Percentiles rank a stretch among this genome's conserved stretches.
These are phyloP conservation scores for Cercospora zeae-maydis DNA, from an alignment of 2,329 filamentous ascomycete genomes.

Conservation along the genomic window DNA sequence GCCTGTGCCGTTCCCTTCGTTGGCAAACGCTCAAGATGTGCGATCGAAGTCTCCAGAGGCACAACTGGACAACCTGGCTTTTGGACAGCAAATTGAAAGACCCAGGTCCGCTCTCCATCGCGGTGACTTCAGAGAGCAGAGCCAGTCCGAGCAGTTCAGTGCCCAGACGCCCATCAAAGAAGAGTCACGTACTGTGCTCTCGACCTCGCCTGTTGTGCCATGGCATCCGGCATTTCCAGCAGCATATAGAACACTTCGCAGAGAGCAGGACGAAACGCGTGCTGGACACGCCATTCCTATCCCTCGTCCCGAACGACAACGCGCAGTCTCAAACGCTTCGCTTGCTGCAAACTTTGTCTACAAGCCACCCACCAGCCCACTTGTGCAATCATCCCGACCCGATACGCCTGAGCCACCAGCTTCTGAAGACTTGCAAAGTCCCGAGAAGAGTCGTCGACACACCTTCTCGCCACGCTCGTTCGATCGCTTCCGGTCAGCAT, in stretches of 20 bases:
- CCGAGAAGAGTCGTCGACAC: constrained; percentile 60
- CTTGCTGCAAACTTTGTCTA: constrained; percentile 77
- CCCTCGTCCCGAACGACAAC: constrained; percentile 43
- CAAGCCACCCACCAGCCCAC: constrained; percentile 83
- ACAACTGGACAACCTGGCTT: constrained; percentile 27
- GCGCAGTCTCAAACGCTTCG: constrained; percentile 57
- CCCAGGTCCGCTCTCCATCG: constrained; percentile 70
- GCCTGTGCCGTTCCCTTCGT: constrained; percentile 41
- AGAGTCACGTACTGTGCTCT: constrained; percentile 28
- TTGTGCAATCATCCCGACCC: constrained; percentile 60
- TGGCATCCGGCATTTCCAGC: constrained; percentile 52
- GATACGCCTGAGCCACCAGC: constrained; percentile 35
- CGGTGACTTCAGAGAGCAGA: constrained; percentile 56
- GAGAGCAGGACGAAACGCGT: constrained; percentile 9
- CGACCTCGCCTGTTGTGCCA: constrained; percentile 56
- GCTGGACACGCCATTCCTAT: constrained; percentile 20
- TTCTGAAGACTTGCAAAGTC: constrained; percentile 40
- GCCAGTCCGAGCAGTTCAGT: constrained; percentile 20
- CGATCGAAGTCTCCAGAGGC: constrained; percentile 26
- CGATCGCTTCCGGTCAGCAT: constrained; percentile 47
- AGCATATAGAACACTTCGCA: constrained; percentile 31
- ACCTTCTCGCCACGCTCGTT: constrained; percentile 65
- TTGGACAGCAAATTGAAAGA: constrained; percentile 64
- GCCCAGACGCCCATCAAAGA: constrained; percentile 8
- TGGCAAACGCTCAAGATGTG: constrained; percentile 3